Evolutionary conservation across 2,329 filamentous ascomycete genomes (phyloP).

Genomic region (Purpureocillium lavendulum): DNA sequence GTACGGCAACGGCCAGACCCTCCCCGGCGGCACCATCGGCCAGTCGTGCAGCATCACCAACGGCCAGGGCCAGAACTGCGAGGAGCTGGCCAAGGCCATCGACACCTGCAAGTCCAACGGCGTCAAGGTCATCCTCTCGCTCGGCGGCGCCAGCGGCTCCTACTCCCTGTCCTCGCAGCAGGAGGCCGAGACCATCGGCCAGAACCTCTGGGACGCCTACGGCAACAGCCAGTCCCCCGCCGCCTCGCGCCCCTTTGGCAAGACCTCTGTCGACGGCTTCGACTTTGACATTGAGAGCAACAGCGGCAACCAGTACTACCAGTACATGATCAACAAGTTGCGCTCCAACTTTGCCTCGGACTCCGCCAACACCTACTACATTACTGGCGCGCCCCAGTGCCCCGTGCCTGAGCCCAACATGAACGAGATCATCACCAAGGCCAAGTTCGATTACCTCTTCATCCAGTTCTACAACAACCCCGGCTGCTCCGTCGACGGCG

Average conservation of each 20-base stretch:
- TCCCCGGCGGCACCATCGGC: constrained; percentile 30
- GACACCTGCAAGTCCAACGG: constrained; percentile 13
- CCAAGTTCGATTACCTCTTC: constrained; percentile 25
- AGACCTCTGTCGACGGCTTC: constrained; percentile 10
- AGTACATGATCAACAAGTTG: constrained; percentile 11
- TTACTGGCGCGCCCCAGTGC: constrained; percentile 39
- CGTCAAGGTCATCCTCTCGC: constrained; percentile 11
- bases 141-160: constrained; percentile 10
- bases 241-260: constrained; percentile 1
- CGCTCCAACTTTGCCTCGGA: constrained; percentile 12
- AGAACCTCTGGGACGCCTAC: constrained; percentile 14
- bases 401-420: constrained; percentile 24
- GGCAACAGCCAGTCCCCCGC: constrained; percentile 5
- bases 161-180: constrained; percentile 10
- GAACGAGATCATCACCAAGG: constrained; percentile 28
- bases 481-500: constrained; percentile 21
- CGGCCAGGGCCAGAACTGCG: constrained; percentile 20
- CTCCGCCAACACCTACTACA: constrained; percentile 24
- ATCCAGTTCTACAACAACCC: constrained; percentile 42
- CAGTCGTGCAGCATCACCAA: constrained; percentile 25
- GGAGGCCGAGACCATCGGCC: constrained; percentile 12
- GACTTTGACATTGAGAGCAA: constrained; percentile 15
- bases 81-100: constrained; percentile 9
- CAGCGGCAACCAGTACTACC: constrained; percentile 12
- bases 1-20: constrained; percentile 25